Base-by-base conservation (phyloP, 768 basidiomycete species). In the Hygrocybe punicea region DNA sequence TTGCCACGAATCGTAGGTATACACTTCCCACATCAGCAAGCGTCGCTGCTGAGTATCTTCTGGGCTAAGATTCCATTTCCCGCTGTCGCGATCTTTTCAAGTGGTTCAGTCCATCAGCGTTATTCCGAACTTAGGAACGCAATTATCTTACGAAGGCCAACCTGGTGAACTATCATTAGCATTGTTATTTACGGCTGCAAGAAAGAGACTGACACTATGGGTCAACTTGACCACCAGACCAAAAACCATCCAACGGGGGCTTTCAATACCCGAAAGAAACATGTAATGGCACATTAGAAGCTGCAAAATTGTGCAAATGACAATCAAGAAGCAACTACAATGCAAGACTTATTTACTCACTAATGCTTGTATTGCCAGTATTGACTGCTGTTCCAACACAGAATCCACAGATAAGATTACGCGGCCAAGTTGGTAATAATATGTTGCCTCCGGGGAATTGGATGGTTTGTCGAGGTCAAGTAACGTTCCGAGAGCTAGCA, bases 1-100 rank as follows among this genome's bases (percentile, higher is more conserved):
- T 82, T 86, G 84, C 83, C 83, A 85, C 2, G 83, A 83, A 63
- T 87, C 85, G 60, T 86, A 86, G 7, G 83, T 83, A 61, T 83
- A 75, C 47, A 86, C 71, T 63, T 88, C 86, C 71, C 85, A 86
- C 60, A 86, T 79, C 13, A 88, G 69, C 56, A 79, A 78, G 24
- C 84, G 78, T 58, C 85, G 76, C 65, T 79, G 79, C 53, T 79
- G 76, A 0, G 85, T 81, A 67, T 88, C 84, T 55, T 76, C 77
- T 11, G 73, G 61, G 52, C 80, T 73, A 14, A 86, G 69, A 53
- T 83, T 81, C 84, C 85, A 88, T 63, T 79, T 81, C 35, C 80
- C 80, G 58, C 84, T 84, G 62, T 88, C 86, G 51, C 86, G 81
- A 69, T 88, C 86, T 88, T 53, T 47, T 47, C 35, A 55, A 53